Conservation (phyloP, 1,284 basidiomycete species). For the Amylostereum areolatum region DNA sequence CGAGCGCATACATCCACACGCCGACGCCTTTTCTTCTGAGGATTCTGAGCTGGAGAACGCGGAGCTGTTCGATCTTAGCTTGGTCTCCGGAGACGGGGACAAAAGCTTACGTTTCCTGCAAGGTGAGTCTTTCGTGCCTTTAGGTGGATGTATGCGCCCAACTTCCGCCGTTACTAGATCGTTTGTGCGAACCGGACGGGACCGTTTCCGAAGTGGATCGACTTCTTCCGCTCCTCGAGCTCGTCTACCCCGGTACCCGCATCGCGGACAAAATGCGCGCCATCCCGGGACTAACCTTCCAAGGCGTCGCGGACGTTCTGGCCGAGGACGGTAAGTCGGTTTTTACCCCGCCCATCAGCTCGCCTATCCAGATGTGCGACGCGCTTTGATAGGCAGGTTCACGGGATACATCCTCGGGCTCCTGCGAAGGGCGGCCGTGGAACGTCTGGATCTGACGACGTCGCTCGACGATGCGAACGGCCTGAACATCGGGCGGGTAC, state of each 20-base stretch:
- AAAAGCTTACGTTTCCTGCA: too few species aligned
- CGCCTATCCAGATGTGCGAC: too few species aligned
- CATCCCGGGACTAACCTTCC: neutral
- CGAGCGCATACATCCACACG: constrained; percentile 8
- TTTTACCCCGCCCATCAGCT: constrained; percentile 1
- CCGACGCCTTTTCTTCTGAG: constrained; percentile 9
- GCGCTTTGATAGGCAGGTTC: constrained; percentile 43
- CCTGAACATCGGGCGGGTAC: constrained; percentile 37
- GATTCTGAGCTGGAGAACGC: neutral
- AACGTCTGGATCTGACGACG: constrained; percentile 32
- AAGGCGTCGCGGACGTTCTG: constrained; percentile 4
- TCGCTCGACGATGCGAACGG: constrained; percentile 43
- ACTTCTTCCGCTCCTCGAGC: too few species aligned
- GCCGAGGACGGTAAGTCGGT: constrained; percentile 2
- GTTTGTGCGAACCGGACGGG: too few species aligned
- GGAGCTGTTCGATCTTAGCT: too few species aligned
- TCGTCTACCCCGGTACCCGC: too few species aligned
- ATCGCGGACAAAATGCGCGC: too few species aligned
- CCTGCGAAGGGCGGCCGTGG: constrained; percentile 33
- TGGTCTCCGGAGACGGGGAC: too few species aligned
- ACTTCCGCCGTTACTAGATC: too few species aligned
- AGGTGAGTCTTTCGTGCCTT: too few species aligned
- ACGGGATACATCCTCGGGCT: constrained; percentile 30
- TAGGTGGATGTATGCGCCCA: too few species aligned
- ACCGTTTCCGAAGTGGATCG: too few species aligned